A percentile compares a stretch with the other conserved stretches of the same genome.
These are phyloP conservation scores for Auriculariales sp. DNA, from an alignment of 768 basidiomycete species.

Conservation along the genomic window DNA sequence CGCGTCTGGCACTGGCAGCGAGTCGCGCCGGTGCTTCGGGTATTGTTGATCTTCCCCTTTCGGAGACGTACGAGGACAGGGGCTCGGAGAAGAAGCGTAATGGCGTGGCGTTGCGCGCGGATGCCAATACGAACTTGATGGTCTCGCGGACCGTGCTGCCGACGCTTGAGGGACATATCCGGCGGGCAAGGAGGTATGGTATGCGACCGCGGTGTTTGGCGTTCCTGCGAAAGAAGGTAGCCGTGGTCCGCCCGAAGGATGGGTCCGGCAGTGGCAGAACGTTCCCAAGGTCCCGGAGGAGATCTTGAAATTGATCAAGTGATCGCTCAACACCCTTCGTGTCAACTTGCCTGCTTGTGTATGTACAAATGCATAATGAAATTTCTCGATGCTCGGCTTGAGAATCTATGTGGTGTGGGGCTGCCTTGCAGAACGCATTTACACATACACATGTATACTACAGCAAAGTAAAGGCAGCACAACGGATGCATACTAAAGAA, in stretches of 20 bases:
- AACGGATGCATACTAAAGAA: too few relatives aligned
- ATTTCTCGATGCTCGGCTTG: too few relatives aligned
- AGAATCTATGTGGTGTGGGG: too few relatives aligned
- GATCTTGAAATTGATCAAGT: conserved; percentile 2
- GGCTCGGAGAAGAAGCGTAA: conserved; percentile 9
- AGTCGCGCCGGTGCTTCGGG: conserved; percentile 51
- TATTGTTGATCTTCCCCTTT: conserved; percentile 32
- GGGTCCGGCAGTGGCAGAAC: conserved; percentile 9
- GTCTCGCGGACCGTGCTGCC: conserved; percentile 54
- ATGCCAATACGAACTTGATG: conserved; percentile 62
- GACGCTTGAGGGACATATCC: conserved; percentile 34
- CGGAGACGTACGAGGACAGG: conserved; percentile 7
- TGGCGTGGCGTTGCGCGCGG: conserved; percentile 41
- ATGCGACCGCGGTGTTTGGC: conserved; percentile 53
- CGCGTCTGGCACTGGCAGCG: conserved; percentile 33
- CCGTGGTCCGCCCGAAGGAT: conserved; percentile 7
- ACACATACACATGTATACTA: too few relatives aligned
- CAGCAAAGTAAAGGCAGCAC: too few relatives aligned
- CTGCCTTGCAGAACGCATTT: too few relatives aligned
- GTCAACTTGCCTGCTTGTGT: too few relatives aligned
- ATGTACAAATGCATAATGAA: too few relatives aligned
- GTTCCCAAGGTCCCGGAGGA: conserved; percentile 5
- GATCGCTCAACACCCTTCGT: too few relatives aligned
- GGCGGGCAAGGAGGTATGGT: conserved; percentile 33
- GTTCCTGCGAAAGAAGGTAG: conserved; percentile 21